Percentiles rank a stretch among this genome's conserved stretches.
Conservation (phyloP, 306 rosid species). For the Cercis canadensis region DNA sequence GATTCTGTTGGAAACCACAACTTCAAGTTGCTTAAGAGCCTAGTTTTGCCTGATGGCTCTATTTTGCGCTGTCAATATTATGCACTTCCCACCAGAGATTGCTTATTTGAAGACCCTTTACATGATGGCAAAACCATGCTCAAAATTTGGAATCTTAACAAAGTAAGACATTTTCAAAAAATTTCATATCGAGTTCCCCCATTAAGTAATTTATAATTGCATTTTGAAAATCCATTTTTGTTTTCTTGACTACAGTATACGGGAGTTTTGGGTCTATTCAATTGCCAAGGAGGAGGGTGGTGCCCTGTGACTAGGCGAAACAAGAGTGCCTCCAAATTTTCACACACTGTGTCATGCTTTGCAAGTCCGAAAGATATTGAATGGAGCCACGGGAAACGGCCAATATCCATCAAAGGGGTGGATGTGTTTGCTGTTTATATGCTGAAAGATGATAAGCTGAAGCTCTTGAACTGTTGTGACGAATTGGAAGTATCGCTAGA, state of each 20-base stretch:
- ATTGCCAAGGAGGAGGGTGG: constrained; percentile 94
- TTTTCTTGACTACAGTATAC: constrained; percentile 45
- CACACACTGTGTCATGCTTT: constrained; percentile 43
- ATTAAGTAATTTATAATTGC: not conserved
- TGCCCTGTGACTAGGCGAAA: constrained; percentile 61
- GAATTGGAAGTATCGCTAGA: constrained; percentile 52
- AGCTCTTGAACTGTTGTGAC: constrained; percentile 48
- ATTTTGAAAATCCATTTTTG: not conserved
- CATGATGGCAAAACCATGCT: constrained; percentile 86
- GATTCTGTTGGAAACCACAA: constrained; percentile 72
- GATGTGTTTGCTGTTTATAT: constrained; percentile 58
- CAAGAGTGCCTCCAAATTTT: constrained; percentile 55
- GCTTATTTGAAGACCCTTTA: constrained; percentile 69
- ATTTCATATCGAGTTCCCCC: not conserved
- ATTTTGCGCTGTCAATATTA: constrained; percentile 67
- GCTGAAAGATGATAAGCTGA: constrained; percentile 49
- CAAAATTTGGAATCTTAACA: constrained; percentile 86
- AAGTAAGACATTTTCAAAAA: constrained; percentile 44
- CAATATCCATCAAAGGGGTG: constrained; percentile 49
- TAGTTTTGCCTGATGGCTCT: constrained; percentile 69
- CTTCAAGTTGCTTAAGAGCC: constrained; percentile 62
- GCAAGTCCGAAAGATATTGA: constrained; percentile 66
- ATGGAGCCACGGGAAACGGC: constrained; percentile 56
- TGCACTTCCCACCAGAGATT: constrained; percentile 77
- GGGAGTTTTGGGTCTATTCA: constrained; percentile 69